These are phyloP conservation scores for Russula virescens DNA, from an alignment of 768 basidiomycete species.

Conservation along the genomic window DNA sequence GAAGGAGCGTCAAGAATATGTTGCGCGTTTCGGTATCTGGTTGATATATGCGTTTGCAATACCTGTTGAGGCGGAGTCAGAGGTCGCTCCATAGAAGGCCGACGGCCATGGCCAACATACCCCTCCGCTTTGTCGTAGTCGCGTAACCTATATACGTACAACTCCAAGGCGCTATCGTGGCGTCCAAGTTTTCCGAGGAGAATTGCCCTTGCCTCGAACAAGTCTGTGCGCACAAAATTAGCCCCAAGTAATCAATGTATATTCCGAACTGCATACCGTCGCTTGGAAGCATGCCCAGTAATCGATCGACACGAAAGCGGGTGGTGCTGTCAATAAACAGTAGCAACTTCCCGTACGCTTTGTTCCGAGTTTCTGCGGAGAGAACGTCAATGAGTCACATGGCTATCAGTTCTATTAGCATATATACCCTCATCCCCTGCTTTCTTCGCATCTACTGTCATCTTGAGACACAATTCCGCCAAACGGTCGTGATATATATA, in stretches of 20 bases:
- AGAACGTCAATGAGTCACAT: conserved; percentile 11
- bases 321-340: conserved; percentile 67
- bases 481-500: conserved; percentile 81
- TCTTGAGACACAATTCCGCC: conserved; percentile 77
- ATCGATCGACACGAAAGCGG: conserved; percentile 66
- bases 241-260: neutral
- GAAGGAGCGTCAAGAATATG: conserved; percentile 81
- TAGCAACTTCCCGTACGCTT: conserved; percentile 65
- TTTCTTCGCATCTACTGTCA: conserved; percentile 55
- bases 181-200: conserved; percentile 83
- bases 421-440: conserved; percentile 51
- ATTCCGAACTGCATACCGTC: conserved; percentile 50
- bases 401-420: neutral
- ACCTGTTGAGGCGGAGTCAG: conserved; percentile 41
- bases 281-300: conserved; percentile 74
- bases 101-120: conserved; percentile 42
- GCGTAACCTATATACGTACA: conserved; percentile 84
- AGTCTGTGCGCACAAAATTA: conserved; percentile 41
- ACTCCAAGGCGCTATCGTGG: conserved; percentile 91
- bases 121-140: conserved; percentile 87
- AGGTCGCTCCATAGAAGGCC: neutral
- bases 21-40: conserved; percentile 46
- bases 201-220: conserved; percentile 89
- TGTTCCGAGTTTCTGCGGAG: conserved; percentile 40
- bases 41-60: conserved; percentile 81